Evolutionary conservation across 1,284 basidiomycete species (phyloP), one percentile per base, ranked within the genome.

Genomic region (Tetrapyrgos nigripes): DNA sequence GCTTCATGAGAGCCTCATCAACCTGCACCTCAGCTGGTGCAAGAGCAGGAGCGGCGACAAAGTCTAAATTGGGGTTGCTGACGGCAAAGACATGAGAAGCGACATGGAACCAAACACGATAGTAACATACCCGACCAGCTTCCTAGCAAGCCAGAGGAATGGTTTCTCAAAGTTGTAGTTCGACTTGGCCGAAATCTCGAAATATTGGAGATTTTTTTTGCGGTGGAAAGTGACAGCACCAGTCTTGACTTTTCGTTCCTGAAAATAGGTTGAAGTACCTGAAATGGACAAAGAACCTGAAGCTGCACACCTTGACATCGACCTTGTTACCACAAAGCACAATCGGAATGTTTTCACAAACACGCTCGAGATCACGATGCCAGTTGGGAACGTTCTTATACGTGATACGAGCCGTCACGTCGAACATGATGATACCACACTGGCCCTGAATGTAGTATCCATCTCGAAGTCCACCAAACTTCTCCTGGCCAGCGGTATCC

Each of bases 91-190:
- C 17, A 53, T 48, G 19, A 37, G 29, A 44, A 35, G 46, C 17
- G 17, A 48, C 17, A 45, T 3, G 23, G 31, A 40, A 21, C 26
- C 47, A 9, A 11, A 8, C 11, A 23, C n/a, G 50, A 40, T 10
- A 26, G 24, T n/a, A 4, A 80, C 91, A 40, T 69, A 94, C 94
- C 96, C 97, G 67, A 97, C 95, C 63, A 99, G 85, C 84, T 99
- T 99, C 80, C 96, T 89, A 56, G 95, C 97, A 73, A 99, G 86
- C 97, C 97, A 99, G 65, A 99, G 87, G 94, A 99, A 99, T 51
- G 97, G 97, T 80, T 99, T 98, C 82, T 99, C 97, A 74, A 99
- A 99, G 86, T 99, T 99, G 82, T 99, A 99, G 87, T 99, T 99
- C 55, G 95, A 98, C 82, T 99, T 99, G 64, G 97, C 97, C 4